Conservation (phyloP, 495 filamentous ascomycete species). For the Monascus purpureus region DNA sequence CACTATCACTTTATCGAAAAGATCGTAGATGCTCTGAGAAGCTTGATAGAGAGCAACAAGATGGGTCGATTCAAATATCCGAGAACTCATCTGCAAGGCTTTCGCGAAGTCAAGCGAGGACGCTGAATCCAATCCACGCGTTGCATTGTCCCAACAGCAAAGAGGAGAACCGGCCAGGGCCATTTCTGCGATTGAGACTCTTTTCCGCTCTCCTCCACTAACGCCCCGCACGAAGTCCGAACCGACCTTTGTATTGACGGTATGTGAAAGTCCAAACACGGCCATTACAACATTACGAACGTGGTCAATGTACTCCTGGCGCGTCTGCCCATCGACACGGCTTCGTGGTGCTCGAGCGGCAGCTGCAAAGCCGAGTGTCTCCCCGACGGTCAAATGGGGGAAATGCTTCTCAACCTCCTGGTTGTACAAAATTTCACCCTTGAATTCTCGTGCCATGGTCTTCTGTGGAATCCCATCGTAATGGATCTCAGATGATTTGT, state of each 20-base stretch:
- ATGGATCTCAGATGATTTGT: slow-evolving; percentile 29
- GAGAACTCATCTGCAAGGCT: slow-evolving; percentile 47
- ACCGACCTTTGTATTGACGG: slow-evolving; percentile 36
- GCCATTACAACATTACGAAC: slow-evolving; percentile 46
- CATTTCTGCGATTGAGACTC: slow-evolving; percentile 36
- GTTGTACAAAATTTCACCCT: slow-evolving; percentile 52
- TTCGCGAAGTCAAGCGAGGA: slow-evolving; percentile 63
- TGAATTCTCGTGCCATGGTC: slow-evolving; percentile 42
- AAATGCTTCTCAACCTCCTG: slow-evolving; percentile 53
- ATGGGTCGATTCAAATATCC: slow-evolving; percentile 58
- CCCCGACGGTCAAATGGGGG: slow-evolving; percentile 50
- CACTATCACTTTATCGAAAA: slow-evolving; percentile 48
- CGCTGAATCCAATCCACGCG: slow-evolving; percentile 69
- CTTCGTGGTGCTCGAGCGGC: slow-evolving; percentile 36
- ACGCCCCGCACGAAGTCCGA: slow-evolving; percentile 41
- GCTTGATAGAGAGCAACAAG: slow-evolving; percentile 80
- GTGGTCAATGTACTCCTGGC: slow-evolving; percentile 29
- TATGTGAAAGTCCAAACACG: slow-evolving; percentile 44
- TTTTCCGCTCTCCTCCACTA: slow-evolving; percentile 15
- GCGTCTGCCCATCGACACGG: slow-evolving; percentile 27
- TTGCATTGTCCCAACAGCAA: slow-evolving; percentile 74
- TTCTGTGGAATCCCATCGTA: slow-evolving; percentile 39
- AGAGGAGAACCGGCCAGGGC: slow-evolving; percentile 61
- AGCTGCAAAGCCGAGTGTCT: slow-evolving; percentile 51
- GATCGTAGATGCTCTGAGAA: slow-evolving; percentile 65